These are phyloP conservation scores for Annulohypoxylon bovei DNA, from an alignment of 495 filamentous ascomycete genomes.

Conservation along the genomic window DNA sequence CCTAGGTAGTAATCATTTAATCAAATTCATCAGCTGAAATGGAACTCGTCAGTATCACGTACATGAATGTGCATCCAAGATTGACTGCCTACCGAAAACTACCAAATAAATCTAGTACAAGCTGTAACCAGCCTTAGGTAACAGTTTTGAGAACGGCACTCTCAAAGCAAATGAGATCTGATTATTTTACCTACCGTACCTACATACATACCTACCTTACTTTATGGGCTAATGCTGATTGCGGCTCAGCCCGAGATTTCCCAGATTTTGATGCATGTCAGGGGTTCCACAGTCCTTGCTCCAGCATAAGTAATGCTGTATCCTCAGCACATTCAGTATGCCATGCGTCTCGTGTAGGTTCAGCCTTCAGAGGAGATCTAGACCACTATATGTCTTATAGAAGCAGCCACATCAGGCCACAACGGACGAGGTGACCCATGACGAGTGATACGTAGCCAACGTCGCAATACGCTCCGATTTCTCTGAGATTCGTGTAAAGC, in stretches of 20 bases:
- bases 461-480: constrained; percentile 16
- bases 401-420: constrained; percentile 43
- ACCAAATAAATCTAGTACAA: not conserved
- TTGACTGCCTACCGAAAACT: not conserved
- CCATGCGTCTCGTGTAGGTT: constrained; percentile 22
- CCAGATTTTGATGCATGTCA: not conserved
- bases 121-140: not conserved
- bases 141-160: not conserved
- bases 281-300: constrained; percentile 1
- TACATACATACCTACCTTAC: not conserved
- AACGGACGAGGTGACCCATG: constrained; percentile 9
- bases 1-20: not conserved
- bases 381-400: constrained; percentile 27
- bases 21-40: not conserved
- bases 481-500: constrained; percentile 4
- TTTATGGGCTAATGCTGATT: constrained; percentile 8
- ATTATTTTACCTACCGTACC: too few relatives aligned
- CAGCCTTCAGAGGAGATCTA: constrained; percentile 27
- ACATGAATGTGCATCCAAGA: too few relatives aligned
- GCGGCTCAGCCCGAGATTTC: constrained; percentile 18
- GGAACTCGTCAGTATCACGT: too few relatives aligned
- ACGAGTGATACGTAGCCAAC: constrained; percentile 9
- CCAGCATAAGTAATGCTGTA: constrained; percentile 2
- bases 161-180: not conserved
- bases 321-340: constrained; percentile 23